A percentile compares a stretch with the other conserved stretches of the same genome.
These are phyloP conservation scores for Alternaria ventricosa DNA, from an alignment of 2,329 filamentous ascomycete genomes.

Conservation along the genomic window DNA sequence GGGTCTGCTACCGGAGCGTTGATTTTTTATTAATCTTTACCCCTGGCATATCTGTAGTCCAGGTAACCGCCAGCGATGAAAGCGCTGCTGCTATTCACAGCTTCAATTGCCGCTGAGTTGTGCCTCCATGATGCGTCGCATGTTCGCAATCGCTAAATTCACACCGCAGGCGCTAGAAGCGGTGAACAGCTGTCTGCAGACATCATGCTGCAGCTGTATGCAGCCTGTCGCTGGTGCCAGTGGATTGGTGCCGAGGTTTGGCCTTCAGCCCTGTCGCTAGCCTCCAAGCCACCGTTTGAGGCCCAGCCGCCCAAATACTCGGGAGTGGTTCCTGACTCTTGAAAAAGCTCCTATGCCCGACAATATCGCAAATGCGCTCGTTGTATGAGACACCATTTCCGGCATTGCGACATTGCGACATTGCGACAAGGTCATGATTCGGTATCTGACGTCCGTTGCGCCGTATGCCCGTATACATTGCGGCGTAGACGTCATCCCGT, in stretches of 20 bases:
- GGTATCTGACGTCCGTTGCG: background rate
- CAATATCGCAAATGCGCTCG: slow-evolving; percentile 1
- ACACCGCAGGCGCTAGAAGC: slow-evolving; percentile 23
- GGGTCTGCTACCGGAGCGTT: slow-evolving; percentile 21
- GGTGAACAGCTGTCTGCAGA: slow-evolving; percentile 41
- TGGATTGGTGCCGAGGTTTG: slow-evolving; percentile 32
- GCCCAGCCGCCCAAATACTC: slow-evolving; percentile 22
- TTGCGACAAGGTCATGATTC: slow-evolving; percentile 6
- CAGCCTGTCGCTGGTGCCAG: slow-evolving; percentile 19
- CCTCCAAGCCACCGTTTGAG: slow-evolving; percentile 36
- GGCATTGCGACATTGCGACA: background rate
- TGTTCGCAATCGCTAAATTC: background rate
- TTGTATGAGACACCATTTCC: background rate
- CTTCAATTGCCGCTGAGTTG: background rate
- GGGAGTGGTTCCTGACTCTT: slow-evolving; percentile 40
- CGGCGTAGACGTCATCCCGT: slow-evolving; percentile 19
- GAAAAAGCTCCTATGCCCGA: slow-evolving; percentile 19
- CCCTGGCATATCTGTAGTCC: slow-evolving; percentile 27
- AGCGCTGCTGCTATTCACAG: slow-evolving; percentile 3
- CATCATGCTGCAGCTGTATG: slow-evolving; percentile 40
- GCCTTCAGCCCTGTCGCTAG: slow-evolving; percentile 27
- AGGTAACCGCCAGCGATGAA: slow-evolving; percentile 26
- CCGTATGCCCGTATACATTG: slow-evolving; percentile 1
- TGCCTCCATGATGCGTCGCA: background rate
- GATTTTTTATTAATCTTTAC: slow-evolving; percentile 16